Evolutionary conservation across 164 flowering plant genomes (phyloP), one percentile per base, ranked within the genome.

Genomic region (Hamamelis virginiana): DNA sequence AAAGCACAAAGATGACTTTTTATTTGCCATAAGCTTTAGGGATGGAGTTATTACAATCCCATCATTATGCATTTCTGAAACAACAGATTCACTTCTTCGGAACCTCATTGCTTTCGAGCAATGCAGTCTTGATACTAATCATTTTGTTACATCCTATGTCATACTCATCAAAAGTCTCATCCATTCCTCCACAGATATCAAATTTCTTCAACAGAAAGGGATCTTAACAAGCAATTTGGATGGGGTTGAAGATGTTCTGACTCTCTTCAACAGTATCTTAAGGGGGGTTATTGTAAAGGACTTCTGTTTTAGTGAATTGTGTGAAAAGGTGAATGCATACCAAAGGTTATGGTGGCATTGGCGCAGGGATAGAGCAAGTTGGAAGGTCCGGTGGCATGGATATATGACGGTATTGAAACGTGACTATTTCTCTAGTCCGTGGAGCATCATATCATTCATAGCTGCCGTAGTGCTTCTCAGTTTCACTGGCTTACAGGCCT

Each of bases 91-190:
- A 4, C 41, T 78, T 21, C 62, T 81, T 3, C 47, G 81, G 43
- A 80, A 77, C 45, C 57, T 80, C 44, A 43, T 80, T 5, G 80
- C 82, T 1, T 56, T 76, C 65, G 83, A 80, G 71, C 66, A 62
- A 22, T 69, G 76, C 51, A 19, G 23, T 45, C 3, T 10, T 4
- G 16, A 19, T 16, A 50, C 67, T 1, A 59, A 57, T 27, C 8
- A 15, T 8, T 57, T 69, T 46, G 33, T 80, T 53, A 66, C 80
- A 6, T 80, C 80, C 26, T 80, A 80, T 38, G 78, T 50, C 2
- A 23, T 65, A 13, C 68, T 80, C 21, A 68, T 80, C 67, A 52
- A 13, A 28, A 47, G 60, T n/a, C 74, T 80, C 38, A 47, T 74
- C 14, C 59, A 27, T 23, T 65, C 78, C 3, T 10, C 53, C 10